These are phyloP conservation scores for Sporobolomyces phaffii DNA, from an alignment of 768 basidiomycete species.

Conservation along the genomic window DNA sequence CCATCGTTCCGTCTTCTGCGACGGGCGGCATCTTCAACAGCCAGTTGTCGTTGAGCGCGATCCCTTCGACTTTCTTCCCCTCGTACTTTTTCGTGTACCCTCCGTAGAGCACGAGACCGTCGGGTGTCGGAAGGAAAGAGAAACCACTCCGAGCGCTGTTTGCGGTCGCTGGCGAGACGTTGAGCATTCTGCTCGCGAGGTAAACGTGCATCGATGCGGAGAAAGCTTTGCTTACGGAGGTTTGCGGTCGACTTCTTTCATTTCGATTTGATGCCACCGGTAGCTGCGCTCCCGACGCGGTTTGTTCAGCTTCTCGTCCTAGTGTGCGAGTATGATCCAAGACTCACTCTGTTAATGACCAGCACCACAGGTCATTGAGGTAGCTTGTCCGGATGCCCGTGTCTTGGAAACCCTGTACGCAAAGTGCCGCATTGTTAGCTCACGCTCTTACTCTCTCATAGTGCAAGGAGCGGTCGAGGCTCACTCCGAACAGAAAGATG, in stretches of 20 bases:
- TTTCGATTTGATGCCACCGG: slow-evolving; percentile 72
- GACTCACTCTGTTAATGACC: slow-evolving; percentile 57
- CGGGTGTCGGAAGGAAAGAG: slow-evolving; percentile 69
- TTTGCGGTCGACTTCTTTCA: slow-evolving; percentile 61
- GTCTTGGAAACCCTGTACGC: slow-evolving; percentile 65
- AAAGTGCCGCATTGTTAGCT: neutral
- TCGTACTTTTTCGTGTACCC: slow-evolving; percentile 93
- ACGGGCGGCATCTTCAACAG: slow-evolving; percentile 54
- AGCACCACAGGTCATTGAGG: slow-evolving; percentile 82
- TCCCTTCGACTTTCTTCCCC: slow-evolving; percentile 73
- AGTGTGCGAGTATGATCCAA: neutral
- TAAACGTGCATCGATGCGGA: too few species aligned
- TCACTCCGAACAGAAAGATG: slow-evolving; percentile 68
- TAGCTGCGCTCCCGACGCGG: slow-evolving; percentile 47
- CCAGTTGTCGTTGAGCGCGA: slow-evolving; percentile 91
- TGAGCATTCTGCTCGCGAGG: too few species aligned
- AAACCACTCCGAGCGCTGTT: slow-evolving; percentile 57
- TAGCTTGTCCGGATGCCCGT: slow-evolving; percentile 62
- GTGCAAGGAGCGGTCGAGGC: neutral
- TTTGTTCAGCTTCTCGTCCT: slow-evolving; percentile 55
- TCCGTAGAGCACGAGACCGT: slow-evolving; percentile 75
- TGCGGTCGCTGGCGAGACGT: too few species aligned
- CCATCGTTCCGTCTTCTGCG: slow-evolving; percentile 44
- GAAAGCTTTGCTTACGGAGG: slow-evolving; percentile 79
- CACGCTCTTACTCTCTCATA: neutral